Evolutionary conservation across 2,329 filamentous ascomycete species (phyloP).

Genomic region (Xylaria sp.): DNA sequence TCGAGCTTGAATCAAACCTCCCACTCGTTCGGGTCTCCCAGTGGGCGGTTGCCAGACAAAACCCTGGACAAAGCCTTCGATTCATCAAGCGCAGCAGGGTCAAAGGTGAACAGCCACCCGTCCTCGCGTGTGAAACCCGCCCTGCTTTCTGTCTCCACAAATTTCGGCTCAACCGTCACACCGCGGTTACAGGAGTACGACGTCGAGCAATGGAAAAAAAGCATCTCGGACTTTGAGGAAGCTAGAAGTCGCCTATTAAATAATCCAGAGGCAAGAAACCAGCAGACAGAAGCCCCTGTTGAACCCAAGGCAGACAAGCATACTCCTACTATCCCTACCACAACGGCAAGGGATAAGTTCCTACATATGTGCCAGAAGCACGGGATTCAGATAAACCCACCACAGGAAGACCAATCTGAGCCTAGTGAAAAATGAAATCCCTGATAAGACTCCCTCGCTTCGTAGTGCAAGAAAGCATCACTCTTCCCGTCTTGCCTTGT

Average conservation of each 20-base stretch:
- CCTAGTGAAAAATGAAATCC: neutral
- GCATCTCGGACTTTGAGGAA: neutral
- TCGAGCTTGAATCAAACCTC: neutral
- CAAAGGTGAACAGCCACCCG: neutral
- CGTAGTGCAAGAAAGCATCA: too few species aligned
- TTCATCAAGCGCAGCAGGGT: neutral
- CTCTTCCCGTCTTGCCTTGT: too few species aligned
- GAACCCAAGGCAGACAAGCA: neutral
- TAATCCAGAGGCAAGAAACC: neutral
- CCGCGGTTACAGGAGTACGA: neutral
- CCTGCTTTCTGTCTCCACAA: neutral
- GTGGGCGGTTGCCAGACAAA: neutral
- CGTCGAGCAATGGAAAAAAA: neutral
- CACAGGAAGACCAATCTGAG: neutral
- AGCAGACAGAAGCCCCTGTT: neutral
- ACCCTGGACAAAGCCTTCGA: neutral
- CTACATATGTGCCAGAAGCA: neutral
- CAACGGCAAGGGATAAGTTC: neutral
- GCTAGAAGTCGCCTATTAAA: too few species aligned
- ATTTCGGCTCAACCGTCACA: neutral
- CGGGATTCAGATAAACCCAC: neutral
- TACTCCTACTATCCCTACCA: neutral
- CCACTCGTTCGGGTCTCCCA: neutral
- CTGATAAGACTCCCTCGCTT: too few species aligned
- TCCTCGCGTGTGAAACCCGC: neutral